Base-by-base conservation (phyloP, 345 rosid genomes). In the Capsella bursapastoris region DNA sequence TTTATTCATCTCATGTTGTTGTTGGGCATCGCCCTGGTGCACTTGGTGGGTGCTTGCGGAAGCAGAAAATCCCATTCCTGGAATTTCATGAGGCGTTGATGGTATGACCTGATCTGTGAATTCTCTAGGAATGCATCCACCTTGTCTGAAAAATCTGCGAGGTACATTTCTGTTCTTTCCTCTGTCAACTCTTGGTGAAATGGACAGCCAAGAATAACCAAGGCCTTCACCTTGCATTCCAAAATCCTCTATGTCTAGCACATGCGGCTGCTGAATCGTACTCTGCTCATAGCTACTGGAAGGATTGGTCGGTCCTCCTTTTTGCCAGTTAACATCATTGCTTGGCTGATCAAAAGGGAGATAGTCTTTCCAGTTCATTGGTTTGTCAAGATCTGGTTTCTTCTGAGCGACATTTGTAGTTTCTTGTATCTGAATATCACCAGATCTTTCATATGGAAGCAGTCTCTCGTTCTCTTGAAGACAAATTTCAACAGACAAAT, bases 131-230 rank as follows among this genome's bases (percentile, higher is more conserved):
- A 15, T 50, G 22, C 78, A 77, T 51, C 57, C 64, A 48, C 40
- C 60, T 56, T 82, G 77, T 80, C 59, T 74, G 29, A 56, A 22
- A 60, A 50, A 66, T 66, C 74, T 66, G 57, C 65, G 61, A 10
- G 68, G 57, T 68, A 28, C 68, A 44, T 68, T 76, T 63, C 64
- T 68, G 68, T 72, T 78, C 57, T 75, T 82, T 68, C 76, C 80
- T 43, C 60, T 66, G 38, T 49, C 57, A 53, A 57, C 64, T 74
- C 70, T 82, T 12, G 84, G 77, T 79, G 84, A 70, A 52, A 78
- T 64, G 65, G 91, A 75, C 65, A 79, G 77, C 83, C 78, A 71
- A 61, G 87, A 82, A 77, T 83, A 74, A 52, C 74, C 77, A 73
- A 79, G 73, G 66, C 87, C 91, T 75, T 81, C 83, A 43, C 74